A percentile compares a stretch with the other conserved stretches of the same genome.
phyloP scores from a whole-genome alignment of 108 stramenopile genomes.

The Cyclostephanos tholiformis region DNA sequence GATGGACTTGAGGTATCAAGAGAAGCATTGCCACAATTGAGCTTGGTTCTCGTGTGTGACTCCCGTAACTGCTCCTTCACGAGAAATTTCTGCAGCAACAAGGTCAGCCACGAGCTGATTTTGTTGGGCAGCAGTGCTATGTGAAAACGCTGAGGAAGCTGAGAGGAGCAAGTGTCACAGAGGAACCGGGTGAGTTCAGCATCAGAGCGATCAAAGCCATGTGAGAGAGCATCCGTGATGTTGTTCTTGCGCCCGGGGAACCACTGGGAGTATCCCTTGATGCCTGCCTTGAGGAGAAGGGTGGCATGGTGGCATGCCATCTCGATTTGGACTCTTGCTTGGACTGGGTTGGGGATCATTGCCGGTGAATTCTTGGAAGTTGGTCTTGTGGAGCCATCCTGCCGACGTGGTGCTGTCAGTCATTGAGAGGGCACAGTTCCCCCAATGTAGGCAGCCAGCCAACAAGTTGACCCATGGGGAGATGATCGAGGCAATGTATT shows the following conservation, averaged over 20 bases:
- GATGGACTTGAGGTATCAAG: too few relatives aligned
- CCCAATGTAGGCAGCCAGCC: too few relatives aligned
- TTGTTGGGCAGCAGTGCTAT: conserved; percentile 29
- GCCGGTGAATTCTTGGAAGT: conserved; percentile 2
- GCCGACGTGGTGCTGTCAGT: too few relatives aligned
- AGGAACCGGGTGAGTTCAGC: conserved; percentile 19
- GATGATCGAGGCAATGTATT: conserved; percentile 16
- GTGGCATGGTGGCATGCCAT: conserved; percentile 5
- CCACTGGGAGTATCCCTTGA: too few relatives aligned
- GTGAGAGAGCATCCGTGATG: conserved; percentile 23
- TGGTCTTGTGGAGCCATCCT: conserved; percentile 24
- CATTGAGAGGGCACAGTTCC: too few relatives aligned
- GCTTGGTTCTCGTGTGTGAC: too few relatives aligned
- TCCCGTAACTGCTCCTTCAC: too few relatives aligned
- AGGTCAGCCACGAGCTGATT: conserved; percentile 33
- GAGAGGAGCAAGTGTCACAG: neutral
- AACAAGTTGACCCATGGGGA: too few relatives aligned
- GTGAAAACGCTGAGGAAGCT: conserved; percentile 21
- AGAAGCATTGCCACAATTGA: conserved; percentile 24
- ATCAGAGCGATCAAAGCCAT: neutral
- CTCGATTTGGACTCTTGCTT: neutral
- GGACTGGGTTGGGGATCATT: neutral
- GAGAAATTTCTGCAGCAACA: too few relatives aligned
- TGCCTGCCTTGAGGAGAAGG: too few relatives aligned
- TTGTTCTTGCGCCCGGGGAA: conserved; percentile 5